A percentile compares a stretch with the other conserved stretches of the same genome.
Conservation (phyloP, 352 stramenopile species). For the Blastocystis sp. region DNA sequence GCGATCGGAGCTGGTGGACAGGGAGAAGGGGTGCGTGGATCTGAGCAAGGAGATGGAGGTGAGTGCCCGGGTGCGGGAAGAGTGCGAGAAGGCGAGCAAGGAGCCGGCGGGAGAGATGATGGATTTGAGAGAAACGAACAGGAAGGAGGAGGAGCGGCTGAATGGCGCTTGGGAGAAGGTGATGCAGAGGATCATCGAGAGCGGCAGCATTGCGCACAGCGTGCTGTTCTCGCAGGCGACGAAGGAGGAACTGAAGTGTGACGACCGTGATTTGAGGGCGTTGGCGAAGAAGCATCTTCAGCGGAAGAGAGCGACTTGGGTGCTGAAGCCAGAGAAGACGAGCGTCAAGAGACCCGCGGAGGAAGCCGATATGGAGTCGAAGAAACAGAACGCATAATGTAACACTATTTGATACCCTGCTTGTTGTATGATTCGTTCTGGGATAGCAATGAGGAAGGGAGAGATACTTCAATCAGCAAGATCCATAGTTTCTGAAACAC, state of each 20-base stretch:
- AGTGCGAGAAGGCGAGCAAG: conserved; percentile 8
- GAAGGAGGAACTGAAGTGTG: neutral
- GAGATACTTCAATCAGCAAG: neutral
- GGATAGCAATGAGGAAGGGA: neutral
- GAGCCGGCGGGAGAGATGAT: neutral
- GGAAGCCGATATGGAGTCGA: neutral
- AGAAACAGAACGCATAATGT: neutral
- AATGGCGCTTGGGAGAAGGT: neutral
- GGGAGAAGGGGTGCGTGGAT: conserved; percentile 3
- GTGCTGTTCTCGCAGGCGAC: neutral
- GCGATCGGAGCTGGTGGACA: neutral
- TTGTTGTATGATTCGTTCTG: neutral
- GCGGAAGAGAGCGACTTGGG: neutral
- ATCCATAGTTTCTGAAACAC: neutral
- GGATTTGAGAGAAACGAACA: neutral
- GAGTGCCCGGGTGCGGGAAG: neutral
- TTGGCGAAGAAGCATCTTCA: neutral
- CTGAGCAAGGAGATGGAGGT: conserved; percentile 19
- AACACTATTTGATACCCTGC: neutral
- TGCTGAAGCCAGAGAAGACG: neutral
- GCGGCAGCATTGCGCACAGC: neutral
- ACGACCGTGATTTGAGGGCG: neutral
- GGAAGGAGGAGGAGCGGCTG: neutral
- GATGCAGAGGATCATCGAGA: neutral
- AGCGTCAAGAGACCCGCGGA: neutral